Conservation (phyloP, 2,329 filamentous ascomycete genomes). For the Mycosphaerelloides madeirae region DNA sequence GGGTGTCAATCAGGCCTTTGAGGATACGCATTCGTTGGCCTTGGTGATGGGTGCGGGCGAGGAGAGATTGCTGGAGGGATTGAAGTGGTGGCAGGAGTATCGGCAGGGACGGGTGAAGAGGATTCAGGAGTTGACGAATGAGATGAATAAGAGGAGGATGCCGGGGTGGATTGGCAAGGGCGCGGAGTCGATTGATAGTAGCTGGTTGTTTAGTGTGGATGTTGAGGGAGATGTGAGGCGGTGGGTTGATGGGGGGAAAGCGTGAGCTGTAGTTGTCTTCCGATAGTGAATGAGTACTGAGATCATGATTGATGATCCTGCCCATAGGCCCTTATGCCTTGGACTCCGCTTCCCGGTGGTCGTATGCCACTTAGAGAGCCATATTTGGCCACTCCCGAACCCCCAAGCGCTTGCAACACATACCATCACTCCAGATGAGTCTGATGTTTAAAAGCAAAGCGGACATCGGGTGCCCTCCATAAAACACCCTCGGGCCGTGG, state of each 20-base stretch:
- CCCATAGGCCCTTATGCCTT: too few species aligned
- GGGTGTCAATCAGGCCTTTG: conserved; percentile 5
- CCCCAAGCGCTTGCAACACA: too few species aligned
- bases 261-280: too few species aligned
- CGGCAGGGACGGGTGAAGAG: neutral
- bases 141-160: conserved; percentile 2
- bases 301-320: too few species aligned
- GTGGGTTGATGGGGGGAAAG: neutral
- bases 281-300: too few species aligned
- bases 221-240: conserved; percentile 1
- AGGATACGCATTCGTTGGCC: conserved; percentile 1
- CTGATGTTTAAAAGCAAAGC: too few species aligned
- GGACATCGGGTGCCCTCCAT: too few species aligned
- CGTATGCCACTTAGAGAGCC: too few species aligned
- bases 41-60: neutral
- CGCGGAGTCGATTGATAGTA: conserved; percentile 1
- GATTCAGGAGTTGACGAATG: neutral
- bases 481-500: too few species aligned
- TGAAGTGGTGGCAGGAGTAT: conserved; percentile 5
- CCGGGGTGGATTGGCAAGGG: conserved; percentile 4
- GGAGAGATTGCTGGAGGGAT: neutral
- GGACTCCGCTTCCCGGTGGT: too few species aligned
- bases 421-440: too few species aligned
- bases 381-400: too few species aligned
- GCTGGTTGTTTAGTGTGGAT: conserved; percentile 4